phyloP scores from a whole-genome alignment of 495 filamentous ascomycete genomes.

The Pyrenopolyporus hunteri region DNA sequence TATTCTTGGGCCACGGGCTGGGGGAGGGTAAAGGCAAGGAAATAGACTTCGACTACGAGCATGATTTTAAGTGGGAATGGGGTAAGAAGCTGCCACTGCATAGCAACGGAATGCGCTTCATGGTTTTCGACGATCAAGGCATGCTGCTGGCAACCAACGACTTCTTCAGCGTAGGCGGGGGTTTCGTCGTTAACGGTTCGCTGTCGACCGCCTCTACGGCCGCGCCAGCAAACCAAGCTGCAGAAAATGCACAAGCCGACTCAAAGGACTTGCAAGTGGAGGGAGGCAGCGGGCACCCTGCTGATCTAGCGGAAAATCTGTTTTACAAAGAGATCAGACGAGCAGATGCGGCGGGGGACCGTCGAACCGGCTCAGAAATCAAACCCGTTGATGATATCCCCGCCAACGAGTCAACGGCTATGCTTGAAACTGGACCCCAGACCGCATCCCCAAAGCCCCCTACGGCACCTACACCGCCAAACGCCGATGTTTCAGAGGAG shows the following conservation, averaged over 20 bases:
- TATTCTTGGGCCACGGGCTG: slow-evolving; percentile 43
- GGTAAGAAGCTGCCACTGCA: slow-evolving; percentile 44
- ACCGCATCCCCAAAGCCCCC: background rate
- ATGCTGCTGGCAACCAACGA: slow-evolving; percentile 47
- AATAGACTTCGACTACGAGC: slow-evolving; percentile 44
- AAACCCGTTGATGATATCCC: slow-evolving; percentile 20
- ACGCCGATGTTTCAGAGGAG: slow-evolving; percentile 10
- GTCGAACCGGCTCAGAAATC: slow-evolving; percentile 41
- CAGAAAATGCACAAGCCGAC: slow-evolving; percentile 20
- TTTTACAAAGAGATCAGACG: slow-evolving; percentile 48
- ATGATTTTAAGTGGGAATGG: slow-evolving; percentile 48
- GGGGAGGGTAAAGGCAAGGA: slow-evolving; percentile 40
- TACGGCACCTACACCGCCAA: slow-evolving; percentile 11
- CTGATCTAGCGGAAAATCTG: slow-evolving; percentile 46
- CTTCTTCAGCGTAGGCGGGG: slow-evolving; percentile 47
- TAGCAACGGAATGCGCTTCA: slow-evolving; percentile 49
- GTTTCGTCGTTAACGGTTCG: slow-evolving; percentile 47
- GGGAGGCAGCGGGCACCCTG: slow-evolving; percentile 29
- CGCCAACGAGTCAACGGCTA: slow-evolving; percentile 25
- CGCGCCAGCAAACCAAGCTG: slow-evolving; percentile 9
- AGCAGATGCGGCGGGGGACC: slow-evolving; percentile 42
- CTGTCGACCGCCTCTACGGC: slow-evolving; percentile 39
- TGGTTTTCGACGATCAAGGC: slow-evolving; percentile 45
- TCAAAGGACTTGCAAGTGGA: slow-evolving; percentile 34
- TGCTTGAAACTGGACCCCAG: slow-evolving; percentile 14